phyloP scores from a whole-genome alignment of 1,284 basidiomycete genomes.

The Chiua sp. region DNA sequence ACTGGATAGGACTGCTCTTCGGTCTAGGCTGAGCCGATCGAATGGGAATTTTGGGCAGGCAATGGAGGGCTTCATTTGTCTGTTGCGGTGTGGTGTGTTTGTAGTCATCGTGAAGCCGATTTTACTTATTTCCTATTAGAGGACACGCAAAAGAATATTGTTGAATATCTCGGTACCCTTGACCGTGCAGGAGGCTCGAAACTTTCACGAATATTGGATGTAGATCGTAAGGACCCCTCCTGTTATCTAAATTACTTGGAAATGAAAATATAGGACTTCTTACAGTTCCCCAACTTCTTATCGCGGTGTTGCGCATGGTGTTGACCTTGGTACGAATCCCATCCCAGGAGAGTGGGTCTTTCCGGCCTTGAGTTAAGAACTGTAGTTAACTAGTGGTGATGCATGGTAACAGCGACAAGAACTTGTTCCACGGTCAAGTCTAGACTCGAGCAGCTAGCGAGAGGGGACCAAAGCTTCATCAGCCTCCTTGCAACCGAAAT shows the following conservation, averaged over 20 bases:
- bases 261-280: background rate
- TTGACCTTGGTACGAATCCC: constrained; percentile 18
- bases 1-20: constrained; percentile 20
- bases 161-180: constrained; percentile 12
- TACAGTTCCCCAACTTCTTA: constrained; percentile 14
- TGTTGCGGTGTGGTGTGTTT: constrained; percentile 28
- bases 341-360: background rate
- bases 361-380: background rate
- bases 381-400: background rate
- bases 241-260: background rate
- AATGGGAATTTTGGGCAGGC: constrained; percentile 19
- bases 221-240: constrained; percentile 9
- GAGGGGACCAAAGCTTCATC: constrained; percentile 7
- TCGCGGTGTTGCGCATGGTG: constrained; percentile 23
- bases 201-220: constrained; percentile 19
- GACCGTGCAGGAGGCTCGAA: background rate
- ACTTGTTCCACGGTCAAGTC: constrained; percentile 13
- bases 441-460: constrained; percentile 20
- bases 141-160: constrained; percentile 5
- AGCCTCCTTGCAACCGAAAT: constrained; percentile 30
- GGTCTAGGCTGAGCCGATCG: too few relatives aligned
- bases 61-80: constrained; percentile 27
- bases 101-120: background rate
- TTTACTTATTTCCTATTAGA: constrained; percentile 10
- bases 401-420: background rate